Evolutionary conservation across 2,329 filamentous ascomycete genomes (phyloP), one percentile per base, ranked within the genome.

Genomic region (Claviceps fusiformis): DNA sequence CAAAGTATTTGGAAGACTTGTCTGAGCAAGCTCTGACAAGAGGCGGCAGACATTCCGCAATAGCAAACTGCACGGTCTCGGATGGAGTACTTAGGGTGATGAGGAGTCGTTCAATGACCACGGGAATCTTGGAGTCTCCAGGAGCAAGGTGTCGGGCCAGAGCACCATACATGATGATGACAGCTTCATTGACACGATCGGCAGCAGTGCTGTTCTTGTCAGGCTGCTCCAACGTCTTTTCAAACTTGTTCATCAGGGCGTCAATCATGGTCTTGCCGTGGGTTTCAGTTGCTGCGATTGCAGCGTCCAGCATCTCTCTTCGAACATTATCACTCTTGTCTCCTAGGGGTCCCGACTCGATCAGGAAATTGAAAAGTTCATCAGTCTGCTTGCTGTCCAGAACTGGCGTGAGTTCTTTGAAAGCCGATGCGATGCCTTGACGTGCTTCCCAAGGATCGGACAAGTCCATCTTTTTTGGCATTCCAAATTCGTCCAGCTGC

Each of bases 91-190:
- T 93, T 48, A 98, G 75, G 7, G 95, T 96, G 27, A 83, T 82
- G 55, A 98, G 77, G 27, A 98, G 76, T 59, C 90, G 83, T 62
- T 92, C 85, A 52, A 98, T 85, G 49, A 98, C 93, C 55, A 86
- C 83, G 1, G 91, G 89, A 51, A 97, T 82, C 63, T 95, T 91
- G 60, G 82, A 73, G 68, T 98, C 93, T n/a, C 90, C 89, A 8
- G 83, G 71, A 61, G 87, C 82, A 57, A 98, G 73, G 74, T 98
- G 93, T 53, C 88, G 83, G 47, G 91, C 93, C 43, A 98, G 74
- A 53, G 95, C 92, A 67, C 93, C 93, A 63, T 98, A 98, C 68
- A 98, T 86, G 62, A 98, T 93, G 62, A 98, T 91, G 53, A 98
- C 91, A 19, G 95, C 93, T 71, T 98, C 93, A 62, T 96, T 96